phyloP scores from a whole-genome alignment of 495 filamentous ascomycete genomes.

The Rhypophila decipiens region DNA sequence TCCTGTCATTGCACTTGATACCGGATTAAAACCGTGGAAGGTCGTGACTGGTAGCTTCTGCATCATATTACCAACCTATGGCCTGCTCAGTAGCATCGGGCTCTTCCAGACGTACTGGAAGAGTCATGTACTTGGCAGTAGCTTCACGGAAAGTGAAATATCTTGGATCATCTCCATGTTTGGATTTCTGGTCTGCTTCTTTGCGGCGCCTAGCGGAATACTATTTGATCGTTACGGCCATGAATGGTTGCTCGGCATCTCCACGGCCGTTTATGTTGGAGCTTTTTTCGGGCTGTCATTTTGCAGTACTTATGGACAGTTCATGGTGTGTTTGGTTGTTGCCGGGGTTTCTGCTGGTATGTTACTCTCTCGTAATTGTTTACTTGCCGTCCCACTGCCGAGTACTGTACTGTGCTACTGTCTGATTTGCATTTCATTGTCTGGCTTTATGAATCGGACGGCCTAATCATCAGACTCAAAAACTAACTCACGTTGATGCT shows the following conservation, averaged over 20 bases:
- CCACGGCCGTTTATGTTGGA: slow-evolving; percentile 11
- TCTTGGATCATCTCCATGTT: slow-evolving; percentile 29
- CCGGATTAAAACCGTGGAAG: slow-evolving; percentile 16
- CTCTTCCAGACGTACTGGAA: slow-evolving; percentile 25
- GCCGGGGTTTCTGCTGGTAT: slow-evolving; percentile 19
- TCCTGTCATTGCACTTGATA: slow-evolving; percentile 9
- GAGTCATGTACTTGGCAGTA: slow-evolving; percentile 13
- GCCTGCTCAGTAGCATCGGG: slow-evolving; percentile 23
- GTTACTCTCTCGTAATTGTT: too few relatives aligned
- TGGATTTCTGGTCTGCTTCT: slow-evolving; percentile 21
- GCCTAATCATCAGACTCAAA: too few relatives aligned
- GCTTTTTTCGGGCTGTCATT: slow-evolving; percentile 22
- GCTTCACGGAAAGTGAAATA: slow-evolving; percentile 10
- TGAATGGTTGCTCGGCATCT: slow-evolving; percentile 11
- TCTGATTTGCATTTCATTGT: too few relatives aligned
- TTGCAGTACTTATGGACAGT: slow-evolving; percentile 16
- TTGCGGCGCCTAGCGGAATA: slow-evolving; percentile 13
- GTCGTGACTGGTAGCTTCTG: slow-evolving; percentile 22
- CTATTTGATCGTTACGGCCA: slow-evolving; percentile 18
- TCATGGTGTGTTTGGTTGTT: slow-evolving; percentile 21
- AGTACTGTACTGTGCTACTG: too few relatives aligned
- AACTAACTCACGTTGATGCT: too few relatives aligned
- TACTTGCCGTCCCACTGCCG: too few relatives aligned
- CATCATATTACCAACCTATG: slow-evolving; percentile 19
- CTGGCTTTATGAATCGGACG: too few relatives aligned